Evolutionary conservation across 176 grass and related monocot species (phyloP).

Genomic region (Triticum turgidum): DNA sequence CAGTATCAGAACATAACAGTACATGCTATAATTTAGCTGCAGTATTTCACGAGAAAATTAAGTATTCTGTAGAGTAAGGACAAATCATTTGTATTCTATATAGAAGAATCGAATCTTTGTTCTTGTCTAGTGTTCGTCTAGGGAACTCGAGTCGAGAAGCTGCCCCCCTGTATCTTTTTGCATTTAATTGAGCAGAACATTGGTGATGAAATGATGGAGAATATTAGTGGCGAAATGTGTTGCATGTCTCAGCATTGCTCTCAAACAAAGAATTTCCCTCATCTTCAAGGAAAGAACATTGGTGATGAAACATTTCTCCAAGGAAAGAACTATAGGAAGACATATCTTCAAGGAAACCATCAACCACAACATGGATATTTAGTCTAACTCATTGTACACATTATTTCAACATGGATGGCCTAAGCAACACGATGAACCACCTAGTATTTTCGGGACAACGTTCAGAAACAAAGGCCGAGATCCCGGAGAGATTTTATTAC

Average conservation of each 20-base stretch:
- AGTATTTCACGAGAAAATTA: not conserved
- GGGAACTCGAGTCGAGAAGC: conserved; percentile 28
- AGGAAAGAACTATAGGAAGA: not conserved
- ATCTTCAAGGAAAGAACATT: too few relatives aligned
- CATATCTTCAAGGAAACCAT: not conserved
- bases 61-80: not conserved
- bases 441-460: conserved; percentile 61
- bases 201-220: conserved; percentile 26
- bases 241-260: not conserved
- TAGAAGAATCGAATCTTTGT: conserved; percentile 19
- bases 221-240: conserved; percentile 25
- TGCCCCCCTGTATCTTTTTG: not conserved
- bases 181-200: conserved; percentile 40
- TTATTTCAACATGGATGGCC: not conserved
- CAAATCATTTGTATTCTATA: not conserved
- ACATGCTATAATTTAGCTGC: conserved; percentile 13
- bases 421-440: not conserved
- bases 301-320: not conserved
- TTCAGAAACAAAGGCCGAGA: conserved; percentile 53
- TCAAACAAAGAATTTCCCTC: not conserved
- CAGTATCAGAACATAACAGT: not conserved
- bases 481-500: conserved; percentile 58
- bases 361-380: not conserved
- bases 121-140: not conserved
- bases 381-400: conserved; percentile 23